These are phyloP conservation scores for Lathyrus oleraceus DNA, from an alignment of 306 rosid genomes.

Conservation along the genomic window DNA sequence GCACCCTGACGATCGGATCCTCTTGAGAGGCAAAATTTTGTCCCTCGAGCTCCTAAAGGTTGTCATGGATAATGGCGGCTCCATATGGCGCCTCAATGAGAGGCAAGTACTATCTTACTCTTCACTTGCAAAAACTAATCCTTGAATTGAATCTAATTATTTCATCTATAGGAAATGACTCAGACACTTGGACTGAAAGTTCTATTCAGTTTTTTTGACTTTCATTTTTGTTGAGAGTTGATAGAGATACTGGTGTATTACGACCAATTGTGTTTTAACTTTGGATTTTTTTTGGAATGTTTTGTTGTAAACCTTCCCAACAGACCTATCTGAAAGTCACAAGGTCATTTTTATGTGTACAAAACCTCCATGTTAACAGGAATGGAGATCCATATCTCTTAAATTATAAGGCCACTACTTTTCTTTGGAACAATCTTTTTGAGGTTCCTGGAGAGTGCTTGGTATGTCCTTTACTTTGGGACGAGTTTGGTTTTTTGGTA, in stretches of 20 bases:
- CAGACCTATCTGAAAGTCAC: constrained; percentile 4
- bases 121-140: constrained; percentile 24
- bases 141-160: constrained; percentile 18
- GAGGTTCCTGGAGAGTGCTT: constrained; percentile 13
- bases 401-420: constrained; percentile 15
- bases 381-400: constrained; percentile 15
- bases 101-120: constrained; percentile 61
- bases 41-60: constrained; percentile 98
- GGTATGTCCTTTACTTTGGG: constrained; percentile 16
- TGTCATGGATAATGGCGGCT: constrained; percentile 77
- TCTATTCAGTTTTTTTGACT: constrained; percentile 6
- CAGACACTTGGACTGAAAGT: constrained; percentile 16
- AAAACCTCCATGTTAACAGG: neutral
- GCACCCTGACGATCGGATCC: constrained; percentile 89
- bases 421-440: constrained; percentile 19
- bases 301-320: neutral
- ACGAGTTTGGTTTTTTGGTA: neutral
- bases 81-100: constrained; percentile 80
- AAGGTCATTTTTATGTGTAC: constrained; percentile 9
- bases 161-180: constrained; percentile 10
- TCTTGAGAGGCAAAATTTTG: constrained; percentile 87
- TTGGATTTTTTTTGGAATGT: constrained; percentile 19
- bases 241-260: constrained; percentile 14
- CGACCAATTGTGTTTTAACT: constrained; percentile 22
- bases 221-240: constrained; percentile 28